phyloP scores from a whole-genome alignment of 192 early-diverging fungal genomes.

The Coemansia sp. region DNA sequence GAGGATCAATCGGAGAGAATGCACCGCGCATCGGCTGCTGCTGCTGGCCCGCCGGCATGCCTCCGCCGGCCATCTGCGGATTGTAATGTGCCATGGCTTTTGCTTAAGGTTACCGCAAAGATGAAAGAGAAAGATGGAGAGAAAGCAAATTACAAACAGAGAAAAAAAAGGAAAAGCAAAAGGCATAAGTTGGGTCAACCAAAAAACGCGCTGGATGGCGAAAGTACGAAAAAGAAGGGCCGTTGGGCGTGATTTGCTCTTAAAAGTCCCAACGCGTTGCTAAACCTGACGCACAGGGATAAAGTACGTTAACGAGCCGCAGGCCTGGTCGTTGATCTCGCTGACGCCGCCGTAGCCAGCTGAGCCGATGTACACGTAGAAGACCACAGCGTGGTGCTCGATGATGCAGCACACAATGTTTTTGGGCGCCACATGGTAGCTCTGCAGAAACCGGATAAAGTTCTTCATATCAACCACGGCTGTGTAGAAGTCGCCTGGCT shows the following conservation, averaged over 20 bases:
- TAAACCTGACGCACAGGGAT: conserved; percentile 47
- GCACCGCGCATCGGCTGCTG: conserved; percentile 39
- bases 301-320: conserved; percentile 52
- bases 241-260: not conserved
- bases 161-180: conserved; percentile 5
- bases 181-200: not conserved
- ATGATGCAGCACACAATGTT: conserved; percentile 73
- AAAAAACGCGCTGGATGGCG: not conserved
- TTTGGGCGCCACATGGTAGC: conserved; percentile 73
- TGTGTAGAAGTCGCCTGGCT: conserved; percentile 59
- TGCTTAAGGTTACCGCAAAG: conserved; percentile 1
- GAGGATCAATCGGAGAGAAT: conserved; percentile 47
- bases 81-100: conserved; percentile 40
- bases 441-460: conserved; percentile 76
- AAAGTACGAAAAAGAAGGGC: not conserved
- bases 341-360: conserved; percentile 29
- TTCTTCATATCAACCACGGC: conserved; percentile 71
- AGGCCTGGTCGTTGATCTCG: conserved; percentile 40
- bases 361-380: conserved; percentile 55
- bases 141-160: conserved; percentile 7
- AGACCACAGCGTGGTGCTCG: conserved; percentile 50
- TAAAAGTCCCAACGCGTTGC: too few species aligned
- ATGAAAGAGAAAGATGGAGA: conserved; percentile 4
- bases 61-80: conserved; percentile 38
- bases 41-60: conserved; percentile 24